Base-by-base conservation (phyloP, 2,329 filamentous ascomycete species). In the Cercospora janseana region DNA sequence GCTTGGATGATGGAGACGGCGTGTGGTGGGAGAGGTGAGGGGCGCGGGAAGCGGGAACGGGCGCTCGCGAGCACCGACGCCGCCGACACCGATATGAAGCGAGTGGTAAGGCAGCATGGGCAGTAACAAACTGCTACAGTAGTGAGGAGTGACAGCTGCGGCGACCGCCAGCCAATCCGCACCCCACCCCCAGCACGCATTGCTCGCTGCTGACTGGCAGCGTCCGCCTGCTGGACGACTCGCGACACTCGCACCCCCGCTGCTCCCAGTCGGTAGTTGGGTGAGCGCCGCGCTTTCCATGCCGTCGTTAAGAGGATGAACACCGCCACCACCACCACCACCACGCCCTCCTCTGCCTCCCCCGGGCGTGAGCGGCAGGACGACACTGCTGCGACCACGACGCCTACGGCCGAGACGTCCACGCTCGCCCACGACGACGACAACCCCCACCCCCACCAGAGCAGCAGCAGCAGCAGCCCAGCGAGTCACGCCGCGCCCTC, bases 301-400 rank as follows among this genome's bases (percentile, higher is more conserved):
- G 35, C 35, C 20, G 23, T 23, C 35, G 35, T 23, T 40, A 40
- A n/a, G n/a, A n/a, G 35, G 35, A 40, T 40, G 35, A 26, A 23
- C 35, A 10, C 27, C 27, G 27, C 3, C n/a, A n/a, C n/a, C n/a
- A 37, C 34, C 34, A 12, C 16, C 34, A 37, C 34, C 23, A 37
- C 34, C 16, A 16, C 34, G 34, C 34, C 34, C 34, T 37, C 27
- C 27, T 29, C 34, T 21, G 12, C 34, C 34, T 21, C 34, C 34
- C 34, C 21, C 34, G 18, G 9, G 24, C 34, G 20, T 12, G 34
- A 37, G 34, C 34, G 34, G 34, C 34, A n/a, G 16, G 18, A 10
- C 34, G 34, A 37, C 34, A 21, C 34, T 23, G 34, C 34, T 1
- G 16, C 34, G 10, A 21, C 18, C 3, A 10, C 34, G 10, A 10